Conservation (phyloP, 1,139 yeast species). For the Taiozyma sp. region DNA sequence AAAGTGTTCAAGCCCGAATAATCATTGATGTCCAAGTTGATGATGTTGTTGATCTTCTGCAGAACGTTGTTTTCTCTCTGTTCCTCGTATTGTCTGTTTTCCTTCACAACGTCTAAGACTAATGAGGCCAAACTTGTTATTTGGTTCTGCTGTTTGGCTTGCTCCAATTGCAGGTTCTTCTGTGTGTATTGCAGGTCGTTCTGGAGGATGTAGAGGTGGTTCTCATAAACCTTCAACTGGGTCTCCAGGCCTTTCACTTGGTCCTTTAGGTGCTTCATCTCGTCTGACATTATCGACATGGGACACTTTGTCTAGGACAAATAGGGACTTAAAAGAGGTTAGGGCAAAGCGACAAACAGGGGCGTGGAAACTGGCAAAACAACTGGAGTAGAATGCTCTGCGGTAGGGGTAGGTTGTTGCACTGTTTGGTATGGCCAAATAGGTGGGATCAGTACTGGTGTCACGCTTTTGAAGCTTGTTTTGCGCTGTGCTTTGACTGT, state of each 20-base stretch:
- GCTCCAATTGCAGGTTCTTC: slow-evolving; percentile 21
- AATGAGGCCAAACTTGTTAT: slow-evolving; percentile 19
- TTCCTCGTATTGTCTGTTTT: slow-evolving; percentile 20
- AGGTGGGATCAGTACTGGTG: not conserved
- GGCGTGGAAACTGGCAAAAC: not conserved
- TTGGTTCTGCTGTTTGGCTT: slow-evolving; percentile 20
- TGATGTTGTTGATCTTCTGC: slow-evolving; percentile 18
- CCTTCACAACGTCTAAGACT: slow-evolving; percentile 21
- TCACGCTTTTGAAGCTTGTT: not conserved
- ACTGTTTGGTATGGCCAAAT: not conserved
- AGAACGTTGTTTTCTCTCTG: slow-evolving; percentile 17
- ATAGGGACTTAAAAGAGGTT: not conserved
- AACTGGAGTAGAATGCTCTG: not conserved
- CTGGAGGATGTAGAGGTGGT: slow-evolving; percentile 21
- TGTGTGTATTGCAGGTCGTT: slow-evolving; percentile 21
- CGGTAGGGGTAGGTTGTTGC: not conserved
- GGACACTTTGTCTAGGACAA: not conserved
- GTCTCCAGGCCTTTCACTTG: slow-evolving; percentile 20
- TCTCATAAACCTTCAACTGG: slow-evolving; percentile 20
- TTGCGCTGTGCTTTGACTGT: not conserved
- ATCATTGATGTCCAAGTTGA: slow-evolving; percentile 19
- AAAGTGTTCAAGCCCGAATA: slow-evolving; percentile 11
- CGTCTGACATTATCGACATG: slow-evolving; percentile 14
- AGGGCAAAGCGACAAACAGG: not conserved
- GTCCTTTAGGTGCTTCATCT: slow-evolving; percentile 19